Evolutionary conservation across 1,284 basidiomycete genomes (phyloP), one percentile per base, ranked within the genome.

Genomic region (Cryptococcus deneoformans): DNA sequence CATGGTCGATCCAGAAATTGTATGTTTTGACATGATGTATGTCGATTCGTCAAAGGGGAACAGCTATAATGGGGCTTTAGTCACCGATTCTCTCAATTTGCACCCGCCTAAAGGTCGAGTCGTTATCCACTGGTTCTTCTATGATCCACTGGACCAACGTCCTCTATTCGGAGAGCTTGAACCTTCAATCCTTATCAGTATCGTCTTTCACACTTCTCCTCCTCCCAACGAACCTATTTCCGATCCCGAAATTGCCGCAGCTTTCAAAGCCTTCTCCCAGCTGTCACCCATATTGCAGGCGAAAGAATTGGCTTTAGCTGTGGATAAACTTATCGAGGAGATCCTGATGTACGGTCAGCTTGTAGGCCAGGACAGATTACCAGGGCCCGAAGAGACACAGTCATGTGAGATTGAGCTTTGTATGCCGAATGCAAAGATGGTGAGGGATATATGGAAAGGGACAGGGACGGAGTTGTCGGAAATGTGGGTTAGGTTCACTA

Each of bases 201-300:
- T 51, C 50, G 20, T 51, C 39, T 51, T 51, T 38, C 38, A 51
- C 39, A 51, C 50, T 20, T 20, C 38, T 16, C 50, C 39, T 8
- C 50, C 50, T 5, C 37, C 50, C 11, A 9, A 20, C 50, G 50
- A 51, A 24, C 11, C 7, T n/a, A 51, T 51, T 16, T 39, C 39
- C 6, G 50, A 51, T 16, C 20, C 20, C 9, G 50, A 51, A 24
- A 51, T 51, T 5, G 50, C 39, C 50, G 16, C 24, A n/a, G 50
- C 38, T 16, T 16, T 16, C 20, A 9, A 29, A 12, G 16, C 12
- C n/a, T 29, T 51, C 4, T 14, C 50, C 14, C 7, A 16, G 16
- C 12, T 40, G 9, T 10, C n/a, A 11, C 14, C 36, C 11, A 12
- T 40, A 20, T 8, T 39, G 34, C 7, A 16, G 11, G 50, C 50